Conservation (phyloP, 73 alveolate genomes). For the Paramecium biaurelia region DNA sequence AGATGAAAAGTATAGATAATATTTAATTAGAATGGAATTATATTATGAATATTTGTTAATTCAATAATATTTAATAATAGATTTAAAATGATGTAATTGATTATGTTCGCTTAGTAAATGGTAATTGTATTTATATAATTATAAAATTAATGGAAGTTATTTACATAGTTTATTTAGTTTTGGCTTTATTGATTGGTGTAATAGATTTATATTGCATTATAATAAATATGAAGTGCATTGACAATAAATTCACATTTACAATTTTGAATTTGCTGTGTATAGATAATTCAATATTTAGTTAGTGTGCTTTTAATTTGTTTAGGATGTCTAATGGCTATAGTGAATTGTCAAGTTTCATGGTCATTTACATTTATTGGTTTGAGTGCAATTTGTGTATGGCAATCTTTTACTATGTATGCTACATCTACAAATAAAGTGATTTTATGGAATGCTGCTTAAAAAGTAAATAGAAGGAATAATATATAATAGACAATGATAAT, state of each 20-base stretch:
- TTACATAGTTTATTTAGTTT: background rate
- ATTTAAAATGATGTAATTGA: background rate
- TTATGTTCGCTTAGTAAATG: background rate
- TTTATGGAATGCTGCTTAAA: background rate
- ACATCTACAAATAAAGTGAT: background rate
- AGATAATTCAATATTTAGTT: background rate
- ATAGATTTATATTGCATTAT: conserved; percentile 4
- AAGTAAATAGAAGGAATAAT: background rate
- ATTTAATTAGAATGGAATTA: background rate
- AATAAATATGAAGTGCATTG: background rate
- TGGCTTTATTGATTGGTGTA: background rate
- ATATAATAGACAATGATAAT: background rate
- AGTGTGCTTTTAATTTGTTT: background rate
- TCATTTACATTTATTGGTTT: background rate
- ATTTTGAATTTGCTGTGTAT: conserved; percentile 20
- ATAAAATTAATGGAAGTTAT: background rate
- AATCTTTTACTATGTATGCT: background rate
- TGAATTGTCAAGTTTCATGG: background rate
- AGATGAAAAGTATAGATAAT: background rate
- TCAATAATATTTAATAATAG: background rate
- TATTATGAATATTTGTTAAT: background rate
- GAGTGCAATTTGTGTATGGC: background rate
- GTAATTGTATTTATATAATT: background rate
- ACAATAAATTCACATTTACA: conserved; percentile 1
- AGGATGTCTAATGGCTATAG: background rate